A percentile compares a stretch with the other conserved stretches of the same genome.
These are phyloP conservation scores for Pelargonium citronellum DNA, from an alignment of 441 rosid genomes.

Conservation along the genomic window DNA sequence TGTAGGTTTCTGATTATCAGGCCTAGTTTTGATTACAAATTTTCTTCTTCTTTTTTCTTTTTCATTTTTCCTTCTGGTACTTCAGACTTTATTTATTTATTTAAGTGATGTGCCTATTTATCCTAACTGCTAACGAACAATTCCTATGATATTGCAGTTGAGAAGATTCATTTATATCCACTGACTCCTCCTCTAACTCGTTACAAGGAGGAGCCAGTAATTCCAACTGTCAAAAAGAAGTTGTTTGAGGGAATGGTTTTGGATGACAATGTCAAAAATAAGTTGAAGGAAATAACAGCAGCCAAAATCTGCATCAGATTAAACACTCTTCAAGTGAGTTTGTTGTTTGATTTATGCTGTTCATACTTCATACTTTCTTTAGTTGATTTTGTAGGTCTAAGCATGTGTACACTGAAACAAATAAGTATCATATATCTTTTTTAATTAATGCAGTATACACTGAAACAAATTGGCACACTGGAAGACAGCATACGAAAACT, in stretches of 20 bases:
- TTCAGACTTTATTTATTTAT: background rate
- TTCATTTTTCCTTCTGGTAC: background rate
- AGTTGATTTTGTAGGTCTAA: slow-evolving; percentile 7
- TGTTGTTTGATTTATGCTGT: slow-evolving; percentile 9
- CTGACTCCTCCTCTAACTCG: slow-evolving; percentile 93
- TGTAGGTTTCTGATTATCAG: background rate
- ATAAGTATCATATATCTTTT: slow-evolving; percentile 14
- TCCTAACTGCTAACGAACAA: slow-evolving; percentile 22
- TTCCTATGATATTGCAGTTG: slow-evolving; percentile 56
- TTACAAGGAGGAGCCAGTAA: slow-evolving; percentile 51
- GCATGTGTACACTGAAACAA: background rate
- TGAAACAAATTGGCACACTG: slow-evolving; percentile 59
- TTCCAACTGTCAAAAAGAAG: slow-evolving; percentile 68
- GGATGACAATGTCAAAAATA: slow-evolving; percentile 45
- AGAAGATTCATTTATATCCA: slow-evolving; percentile 68
- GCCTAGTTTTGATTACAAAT: background rate
- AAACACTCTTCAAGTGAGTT: slow-evolving; percentile 84
- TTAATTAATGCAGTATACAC: slow-evolving; percentile 55
- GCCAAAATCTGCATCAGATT: slow-evolving; percentile 84
- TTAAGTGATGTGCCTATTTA: slow-evolving; percentile 9
- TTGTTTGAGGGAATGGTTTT: slow-evolving; percentile 41
- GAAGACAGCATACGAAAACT: slow-evolving; percentile 76
- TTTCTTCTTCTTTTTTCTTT: background rate
- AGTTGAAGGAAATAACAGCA: slow-evolving; percentile 60
- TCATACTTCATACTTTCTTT: background rate